Evolutionary conservation across 805 yeast species (phyloP), one percentile per base, ranked within the genome.

Genomic region (Candida piceae): DNA sequence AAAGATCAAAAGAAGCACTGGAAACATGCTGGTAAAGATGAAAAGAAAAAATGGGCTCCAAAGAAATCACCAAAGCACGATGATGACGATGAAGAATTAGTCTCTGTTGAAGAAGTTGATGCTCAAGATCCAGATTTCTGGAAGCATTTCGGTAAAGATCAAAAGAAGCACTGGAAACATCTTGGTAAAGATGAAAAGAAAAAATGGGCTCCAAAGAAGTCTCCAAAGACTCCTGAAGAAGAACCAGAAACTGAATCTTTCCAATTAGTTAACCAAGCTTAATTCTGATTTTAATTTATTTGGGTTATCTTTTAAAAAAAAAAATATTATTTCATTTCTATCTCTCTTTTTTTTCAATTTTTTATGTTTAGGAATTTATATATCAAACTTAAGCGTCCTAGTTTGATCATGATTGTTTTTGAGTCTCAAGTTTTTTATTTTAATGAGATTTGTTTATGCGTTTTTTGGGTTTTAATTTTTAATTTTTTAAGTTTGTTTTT

Each of bases 111-210:
- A 16, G 26, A 20, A 13, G 20, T 19, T 16, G 34, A 31, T 16
- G 12, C 16, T 15, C 24, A 19, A 34, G 27, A 25, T 16, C 30
- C 36, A n/a, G 21, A 21, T 29, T 21, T 20, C 16, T 34, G 36
- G 36, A 34, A 34, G 16, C 38, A 45, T 13, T 24, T 17, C 32
- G 55, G 54, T 28, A 41, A 49, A 29, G 49, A 50, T 22, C 46
- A 48, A 35, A 48, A 40, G 39, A 50, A 48, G 36, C 39, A 55
- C 52, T 55, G 60, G 58, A 56, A 54, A 38, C 44, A 50, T 26
- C 39, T 30, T 34, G 58, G 58, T 15, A 53, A 53, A 44, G 46
- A 52, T 21, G 45, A 48, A 40, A 54, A 44, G 45, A 50, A 50
- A 48, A 49, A 53, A 36, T 53, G 48, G 50, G 21, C 51, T 28